phyloP scores from a whole-genome alignment of 176 grass and related monocot genomes.

The Alloteropsis semialata region DNA sequence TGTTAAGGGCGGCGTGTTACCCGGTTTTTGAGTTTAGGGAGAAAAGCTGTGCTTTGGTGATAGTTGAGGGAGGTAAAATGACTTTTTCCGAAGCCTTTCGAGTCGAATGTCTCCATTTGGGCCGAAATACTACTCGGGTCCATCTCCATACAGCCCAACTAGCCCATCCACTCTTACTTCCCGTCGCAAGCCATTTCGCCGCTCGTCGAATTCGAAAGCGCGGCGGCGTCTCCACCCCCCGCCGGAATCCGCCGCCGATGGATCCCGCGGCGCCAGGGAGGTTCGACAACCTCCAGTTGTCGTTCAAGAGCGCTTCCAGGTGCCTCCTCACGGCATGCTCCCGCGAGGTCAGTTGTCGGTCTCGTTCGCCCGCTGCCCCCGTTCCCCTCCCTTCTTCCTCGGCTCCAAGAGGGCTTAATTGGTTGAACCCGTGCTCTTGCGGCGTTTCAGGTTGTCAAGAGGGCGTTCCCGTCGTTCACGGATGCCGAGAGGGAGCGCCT shows the following conservation, averaged over 20 bases:
- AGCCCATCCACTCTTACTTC: no score
- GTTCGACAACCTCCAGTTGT: constrained; percentile 37
- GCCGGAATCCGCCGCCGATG: constrained; percentile 30
- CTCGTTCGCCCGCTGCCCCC: not conserved
- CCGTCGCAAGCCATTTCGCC: not conserved
- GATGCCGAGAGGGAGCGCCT: constrained; percentile 49
- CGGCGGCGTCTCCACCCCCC: not conserved
- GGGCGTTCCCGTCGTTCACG: constrained; percentile 54
- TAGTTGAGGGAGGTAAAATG: no score
- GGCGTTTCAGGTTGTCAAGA: constrained; percentile 45
- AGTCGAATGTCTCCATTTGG: not conserved
- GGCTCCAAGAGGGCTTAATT: not conserved
- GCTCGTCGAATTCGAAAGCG: not conserved
- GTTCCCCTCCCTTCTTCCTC: not conserved
- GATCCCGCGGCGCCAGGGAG: constrained; percentile 21
- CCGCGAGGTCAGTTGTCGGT: constrained; percentile 44
- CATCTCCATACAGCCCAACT: not conserved
- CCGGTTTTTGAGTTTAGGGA: no score
- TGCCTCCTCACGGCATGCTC: constrained; percentile 51
- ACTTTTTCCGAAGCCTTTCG: no score
- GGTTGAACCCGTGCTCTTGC: not conserved
- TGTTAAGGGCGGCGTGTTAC: no score
- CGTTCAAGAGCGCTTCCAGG: constrained; percentile 41
- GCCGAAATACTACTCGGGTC: not conserved
- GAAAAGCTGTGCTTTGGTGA: no score